Conservation (phyloP, 108 stramenopile genomes). For the Schizochytrium sp. region DNA sequence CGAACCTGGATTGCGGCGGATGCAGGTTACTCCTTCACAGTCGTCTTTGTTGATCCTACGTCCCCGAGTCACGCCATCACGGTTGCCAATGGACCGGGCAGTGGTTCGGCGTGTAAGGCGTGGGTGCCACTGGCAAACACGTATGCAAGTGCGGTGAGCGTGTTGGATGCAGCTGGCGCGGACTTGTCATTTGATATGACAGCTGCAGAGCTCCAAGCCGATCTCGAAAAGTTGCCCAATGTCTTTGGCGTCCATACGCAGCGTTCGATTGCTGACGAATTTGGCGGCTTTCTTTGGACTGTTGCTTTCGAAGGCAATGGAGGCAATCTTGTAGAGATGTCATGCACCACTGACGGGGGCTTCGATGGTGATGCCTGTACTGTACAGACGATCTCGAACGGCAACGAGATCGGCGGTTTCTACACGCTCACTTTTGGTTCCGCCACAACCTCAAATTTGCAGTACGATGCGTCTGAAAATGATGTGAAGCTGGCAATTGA, state of each 20-base stretch:
- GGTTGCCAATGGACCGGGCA: neutral
- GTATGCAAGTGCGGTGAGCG: neutral
- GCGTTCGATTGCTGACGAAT: neutral
- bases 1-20: neutral
- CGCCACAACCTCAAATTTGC: conserved; percentile 42
- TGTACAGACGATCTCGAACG: conserved; percentile 48
- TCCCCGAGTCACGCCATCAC: neutral
- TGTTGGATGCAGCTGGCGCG: neutral
- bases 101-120: neutral
- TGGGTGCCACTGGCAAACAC: neutral
- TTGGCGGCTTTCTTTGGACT: conserved; percentile 49
- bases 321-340: conserved; percentile 53
- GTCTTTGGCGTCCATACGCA: neutral
- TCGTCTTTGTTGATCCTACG: neutral
- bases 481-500: conserved; percentile 46
- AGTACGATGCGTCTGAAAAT: conserved; percentile 45
- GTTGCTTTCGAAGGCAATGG: conserved; percentile 41
- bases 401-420: conserved; percentile 62
- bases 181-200: neutral
- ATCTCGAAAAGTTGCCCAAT: neutral
- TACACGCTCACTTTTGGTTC: conserved; percentile 44
- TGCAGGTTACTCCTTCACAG: conserved; percentile 12
- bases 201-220: neutral
- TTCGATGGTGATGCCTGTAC: conserved; percentile 49
- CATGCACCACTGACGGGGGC: conserved; percentile 39